phyloP scores from a whole-genome alignment of 345 rosid species.

The Salix koriyanagi region DNA sequence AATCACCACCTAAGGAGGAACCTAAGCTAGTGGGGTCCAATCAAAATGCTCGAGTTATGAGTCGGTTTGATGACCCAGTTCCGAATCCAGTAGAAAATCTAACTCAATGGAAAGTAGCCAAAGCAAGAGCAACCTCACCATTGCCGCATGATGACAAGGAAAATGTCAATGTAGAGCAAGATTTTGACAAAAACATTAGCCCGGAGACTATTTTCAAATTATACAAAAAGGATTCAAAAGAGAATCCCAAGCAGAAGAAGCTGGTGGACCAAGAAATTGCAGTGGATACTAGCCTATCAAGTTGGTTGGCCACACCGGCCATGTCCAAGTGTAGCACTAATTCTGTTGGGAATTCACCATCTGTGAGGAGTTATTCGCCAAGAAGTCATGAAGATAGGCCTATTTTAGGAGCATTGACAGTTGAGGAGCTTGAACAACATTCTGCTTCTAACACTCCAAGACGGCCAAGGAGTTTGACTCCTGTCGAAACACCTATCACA shows the following conservation, averaged over 20 bases:
- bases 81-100: slow-evolving; percentile 19
- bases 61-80: not conserved
- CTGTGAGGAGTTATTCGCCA: not conserved
- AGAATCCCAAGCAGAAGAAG: slow-evolving; percentile 7
- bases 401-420: slow-evolving; percentile 16
- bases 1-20: not conserved
- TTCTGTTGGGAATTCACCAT: slow-evolving; percentile 36
- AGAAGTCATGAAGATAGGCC: slow-evolving; percentile 6
- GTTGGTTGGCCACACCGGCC: slow-evolving; percentile 23
- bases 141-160: slow-evolving; percentile 18
- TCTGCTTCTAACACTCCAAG: slow-evolving; percentile 5
- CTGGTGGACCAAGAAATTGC: slow-evolving; percentile 8
- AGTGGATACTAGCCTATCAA: slow-evolving; percentile 26
- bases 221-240: not conserved
- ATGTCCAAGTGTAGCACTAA: slow-evolving; percentile 24
- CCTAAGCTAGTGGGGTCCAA: not conserved
- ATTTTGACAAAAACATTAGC: not conserved
- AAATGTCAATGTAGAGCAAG: slow-evolving; percentile 31
- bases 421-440: slow-evolving; percentile 5
- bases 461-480: slow-evolving; percentile 4
- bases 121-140: not conserved
- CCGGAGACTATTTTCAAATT: slow-evolving; percentile 23
- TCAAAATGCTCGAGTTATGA: not conserved
- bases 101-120: slow-evolving; percentile 8
- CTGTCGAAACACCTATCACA: slow-evolving; percentile 7